A percentile compares a stretch with the other conserved stretches of the same genome.
phyloP scores from a whole-genome alignment of 1,284 basidiomycete species.

The Puccinia horiana region DNA sequence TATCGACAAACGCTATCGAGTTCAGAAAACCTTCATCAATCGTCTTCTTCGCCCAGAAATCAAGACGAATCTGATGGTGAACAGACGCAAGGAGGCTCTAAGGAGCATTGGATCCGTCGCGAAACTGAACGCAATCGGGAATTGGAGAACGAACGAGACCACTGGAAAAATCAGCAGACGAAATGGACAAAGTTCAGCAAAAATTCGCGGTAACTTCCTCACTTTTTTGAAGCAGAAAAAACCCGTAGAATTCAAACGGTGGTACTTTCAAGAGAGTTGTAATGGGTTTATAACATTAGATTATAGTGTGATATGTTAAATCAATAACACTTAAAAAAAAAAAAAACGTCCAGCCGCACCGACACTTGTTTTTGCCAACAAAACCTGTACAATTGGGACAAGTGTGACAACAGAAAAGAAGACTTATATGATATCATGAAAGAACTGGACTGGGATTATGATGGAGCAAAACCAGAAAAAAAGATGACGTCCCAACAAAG shows the following conservation, averaged over 20 bases:
- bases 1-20: neutral
- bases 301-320: no score
- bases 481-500: no score
- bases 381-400: no score
- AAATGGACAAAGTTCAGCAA: slow-evolving; percentile 48
- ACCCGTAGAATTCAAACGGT: neutral
- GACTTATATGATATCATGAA: no score
- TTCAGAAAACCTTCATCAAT: neutral
- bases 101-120: neutral
- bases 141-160: slow-evolving; percentile 52
- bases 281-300: no score
- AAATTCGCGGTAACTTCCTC: slow-evolving; percentile 51
- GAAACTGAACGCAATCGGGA: slow-evolving; percentile 39
- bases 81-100: neutral
- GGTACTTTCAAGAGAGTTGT: no score
- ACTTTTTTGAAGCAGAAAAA: slow-evolving; percentile 9
- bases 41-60: neutral
- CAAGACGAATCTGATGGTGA: neutral
- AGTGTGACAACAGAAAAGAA: no score
- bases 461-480: no score
- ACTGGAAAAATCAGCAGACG: slow-evolving; percentile 46
- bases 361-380: no score
- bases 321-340: no score
- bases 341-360: no score
- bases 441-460: no score